Percentiles rank a stretch among this genome's conserved stretches.
phyloP scores from a whole-genome alignment of 306 rosid genomes.

The Macrotyloma uniflorum region DNA sequence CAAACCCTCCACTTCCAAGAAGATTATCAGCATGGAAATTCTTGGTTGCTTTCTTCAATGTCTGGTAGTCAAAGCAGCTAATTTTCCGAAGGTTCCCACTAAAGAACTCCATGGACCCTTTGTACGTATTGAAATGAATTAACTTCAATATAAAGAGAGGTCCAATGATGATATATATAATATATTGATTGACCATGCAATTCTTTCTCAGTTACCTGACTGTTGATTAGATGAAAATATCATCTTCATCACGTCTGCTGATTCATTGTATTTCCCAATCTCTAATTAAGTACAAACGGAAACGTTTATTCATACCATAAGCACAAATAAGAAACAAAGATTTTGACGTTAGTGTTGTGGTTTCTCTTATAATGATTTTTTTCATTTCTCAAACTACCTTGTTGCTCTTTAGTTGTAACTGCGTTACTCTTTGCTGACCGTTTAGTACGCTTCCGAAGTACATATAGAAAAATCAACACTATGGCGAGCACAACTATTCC shows the following conservation, averaged over 20 bases:
- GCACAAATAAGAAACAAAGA: neutral
- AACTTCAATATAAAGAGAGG: neutral
- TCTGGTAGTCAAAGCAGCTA: slow-evolving; percentile 55
- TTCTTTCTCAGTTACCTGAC: slow-evolving; percentile 48
- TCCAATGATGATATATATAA: neutral
- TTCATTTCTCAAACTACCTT: slow-evolving; percentile 33
- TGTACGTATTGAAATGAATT: neutral
- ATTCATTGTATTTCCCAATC: slow-evolving; percentile 39
- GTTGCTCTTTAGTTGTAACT: slow-evolving; percentile 14
- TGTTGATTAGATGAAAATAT: slow-evolving; percentile 42
- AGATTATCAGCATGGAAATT: slow-evolving; percentile 55
- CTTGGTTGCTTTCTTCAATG: slow-evolving; percentile 74
- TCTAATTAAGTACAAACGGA: neutral
- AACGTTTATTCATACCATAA: neutral
- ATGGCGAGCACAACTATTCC: slow-evolving; percentile 50
- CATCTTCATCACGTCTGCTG: slow-evolving; percentile 44
- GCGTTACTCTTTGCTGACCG: slow-evolving; percentile 17
- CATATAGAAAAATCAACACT: slow-evolving; percentile 45
- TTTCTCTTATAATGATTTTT: neutral
- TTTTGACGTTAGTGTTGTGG: neutral
- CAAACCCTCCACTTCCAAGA: slow-evolving; percentile 92
- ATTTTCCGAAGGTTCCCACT: slow-evolving; percentile 59
- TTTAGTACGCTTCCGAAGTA: slow-evolving; percentile 53
- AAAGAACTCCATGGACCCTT: slow-evolving; percentile 54
- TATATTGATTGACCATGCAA: neutral